Evolutionary conservation across 2,329 filamentous ascomycete species (phyloP).

Genomic region (Penicillium expansum): DNA sequence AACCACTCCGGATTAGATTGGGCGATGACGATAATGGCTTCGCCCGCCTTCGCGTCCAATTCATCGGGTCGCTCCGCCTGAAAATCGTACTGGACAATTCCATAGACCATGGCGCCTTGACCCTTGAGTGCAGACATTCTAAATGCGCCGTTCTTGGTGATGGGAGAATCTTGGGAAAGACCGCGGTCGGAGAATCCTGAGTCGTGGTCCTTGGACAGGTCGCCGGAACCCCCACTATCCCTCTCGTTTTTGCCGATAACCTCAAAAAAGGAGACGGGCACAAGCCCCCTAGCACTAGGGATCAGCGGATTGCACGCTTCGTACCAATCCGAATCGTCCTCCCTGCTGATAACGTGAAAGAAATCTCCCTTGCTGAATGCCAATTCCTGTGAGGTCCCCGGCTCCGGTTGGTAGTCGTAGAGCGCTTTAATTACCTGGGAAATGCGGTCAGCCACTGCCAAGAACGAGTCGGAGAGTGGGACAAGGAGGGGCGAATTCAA

Average conservation of each 20-base stretch:
- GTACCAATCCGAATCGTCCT: constrained; percentile 95
- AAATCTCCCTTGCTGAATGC: constrained; percentile 95
- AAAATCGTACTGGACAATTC: constrained; percentile 96
- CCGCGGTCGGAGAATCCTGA: constrained; percentile 75
- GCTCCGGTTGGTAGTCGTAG: constrained; percentile 80
- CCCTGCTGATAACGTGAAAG: constrained; percentile 94
- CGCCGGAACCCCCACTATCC: constrained; percentile 73
- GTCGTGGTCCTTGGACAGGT: constrained; percentile 58
- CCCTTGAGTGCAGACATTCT: constrained; percentile 51
- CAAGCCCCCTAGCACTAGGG: constrained; percentile 78
- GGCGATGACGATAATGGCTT: constrained; percentile 96
- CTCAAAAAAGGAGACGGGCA: constrained; percentile 93
- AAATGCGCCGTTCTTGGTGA: constrained; percentile 27
- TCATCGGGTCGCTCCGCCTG: constrained; percentile 93
- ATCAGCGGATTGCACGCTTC: constrained; percentile 94
- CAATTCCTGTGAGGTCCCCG: constrained; percentile 65
- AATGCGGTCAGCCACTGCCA: constrained; percentile 17
- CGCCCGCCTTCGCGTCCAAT: constrained; percentile 87
- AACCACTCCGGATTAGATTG: constrained; percentile 99
- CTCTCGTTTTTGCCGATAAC: constrained; percentile 86
- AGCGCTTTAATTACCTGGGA: constrained; percentile 89
- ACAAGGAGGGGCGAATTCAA: constrained; percentile 2
- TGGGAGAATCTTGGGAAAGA: constrained; percentile 34
- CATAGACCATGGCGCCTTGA: constrained; percentile 85
- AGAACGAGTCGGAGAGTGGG: constrained; percentile 23